Evolutionary conservation across 176 grass and related monocot genomes (phyloP).

Genomic region (Carex myosuroides): DNA sequence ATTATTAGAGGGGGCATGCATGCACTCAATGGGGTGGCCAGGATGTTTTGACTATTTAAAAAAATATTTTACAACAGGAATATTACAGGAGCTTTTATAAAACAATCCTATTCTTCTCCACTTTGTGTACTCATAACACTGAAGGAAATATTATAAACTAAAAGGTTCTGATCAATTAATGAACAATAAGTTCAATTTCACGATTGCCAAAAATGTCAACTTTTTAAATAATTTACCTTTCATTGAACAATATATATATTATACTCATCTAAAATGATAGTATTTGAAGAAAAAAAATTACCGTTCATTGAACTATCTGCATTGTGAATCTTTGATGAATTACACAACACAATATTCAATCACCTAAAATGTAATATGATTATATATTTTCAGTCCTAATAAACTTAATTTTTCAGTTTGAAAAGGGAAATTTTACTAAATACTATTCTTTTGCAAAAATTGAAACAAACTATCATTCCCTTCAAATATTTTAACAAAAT

Average conservation of each 20-base stretch:
- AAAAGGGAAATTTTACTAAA: too few relatives aligned
- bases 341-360: not conserved
- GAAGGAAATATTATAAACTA: not conserved
- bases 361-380: too few relatives aligned
- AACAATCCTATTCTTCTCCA: constrained; percentile 5
- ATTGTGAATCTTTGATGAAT: not conserved
- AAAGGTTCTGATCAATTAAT: not conserved
- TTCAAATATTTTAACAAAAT: too few relatives aligned
- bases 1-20: constrained; percentile 27
- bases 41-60: constrained; percentile 24
- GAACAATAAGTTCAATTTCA: not conserved
- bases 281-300: not conserved
- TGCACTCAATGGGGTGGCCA: constrained; percentile 24
- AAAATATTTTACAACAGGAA: not conserved
- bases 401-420: not conserved
- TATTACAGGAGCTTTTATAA: not conserved
- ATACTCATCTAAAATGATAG: not conserved
- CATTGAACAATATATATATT: not conserved
- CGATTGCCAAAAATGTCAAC: not conserved
- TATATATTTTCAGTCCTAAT: not conserved
- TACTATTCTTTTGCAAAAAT: too few relatives aligned
- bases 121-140: not conserved
- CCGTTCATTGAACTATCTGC: not conserved
- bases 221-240: not conserved
- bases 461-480: too few relatives aligned